These are phyloP conservation scores for Cercospora janseana DNA, from an alignment of 2,329 filamentous ascomycete species.

Conservation along the genomic window DNA sequence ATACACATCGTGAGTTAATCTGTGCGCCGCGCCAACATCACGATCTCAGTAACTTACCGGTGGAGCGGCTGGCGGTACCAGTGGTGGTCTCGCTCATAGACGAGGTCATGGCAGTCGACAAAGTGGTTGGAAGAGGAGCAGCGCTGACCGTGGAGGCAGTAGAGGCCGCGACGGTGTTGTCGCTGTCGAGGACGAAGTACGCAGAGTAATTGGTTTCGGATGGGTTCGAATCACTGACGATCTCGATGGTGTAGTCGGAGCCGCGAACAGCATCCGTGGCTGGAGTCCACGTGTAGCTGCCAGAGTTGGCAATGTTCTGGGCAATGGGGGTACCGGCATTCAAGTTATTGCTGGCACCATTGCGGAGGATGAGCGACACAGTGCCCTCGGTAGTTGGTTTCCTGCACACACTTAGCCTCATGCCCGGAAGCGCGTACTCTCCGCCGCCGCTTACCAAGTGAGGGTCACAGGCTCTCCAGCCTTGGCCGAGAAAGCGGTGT, in stretches of 20 bases:
- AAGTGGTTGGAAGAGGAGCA: slow-evolving; percentile 12
- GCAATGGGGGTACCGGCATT: slow-evolving; percentile 32
- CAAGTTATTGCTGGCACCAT: slow-evolving; percentile 42
- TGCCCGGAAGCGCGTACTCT: background rate
- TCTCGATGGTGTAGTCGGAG: slow-evolving; percentile 54
- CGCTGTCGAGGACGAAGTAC: slow-evolving; percentile 51
- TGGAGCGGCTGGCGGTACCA: background rate
- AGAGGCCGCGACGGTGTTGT: slow-evolving; percentile 40
- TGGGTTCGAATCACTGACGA: slow-evolving; percentile 49
- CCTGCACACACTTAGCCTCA: background rate
- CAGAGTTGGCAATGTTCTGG: slow-evolving; percentile 49
- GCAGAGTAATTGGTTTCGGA: slow-evolving; percentile 53
- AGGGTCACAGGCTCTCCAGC: slow-evolving; percentile 50
- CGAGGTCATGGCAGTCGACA: slow-evolving; percentile 16
- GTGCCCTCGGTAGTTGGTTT: slow-evolving; percentile 50
- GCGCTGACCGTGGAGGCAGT: slow-evolving; percentile 35
- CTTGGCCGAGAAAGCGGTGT: slow-evolving; percentile 44
- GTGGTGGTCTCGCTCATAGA: slow-evolving; percentile 11
- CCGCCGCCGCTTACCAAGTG: slow-evolving; percentile 41
- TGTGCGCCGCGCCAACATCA: no score
- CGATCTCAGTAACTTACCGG: no score
- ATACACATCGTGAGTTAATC: background rate
- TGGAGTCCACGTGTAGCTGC: slow-evolving; percentile 51
- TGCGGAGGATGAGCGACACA: slow-evolving; percentile 51
- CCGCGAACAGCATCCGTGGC: slow-evolving; percentile 43